Conservation (phyloP, 2,329 filamentous ascomycete species). For the Fusarium siculi region DNA sequence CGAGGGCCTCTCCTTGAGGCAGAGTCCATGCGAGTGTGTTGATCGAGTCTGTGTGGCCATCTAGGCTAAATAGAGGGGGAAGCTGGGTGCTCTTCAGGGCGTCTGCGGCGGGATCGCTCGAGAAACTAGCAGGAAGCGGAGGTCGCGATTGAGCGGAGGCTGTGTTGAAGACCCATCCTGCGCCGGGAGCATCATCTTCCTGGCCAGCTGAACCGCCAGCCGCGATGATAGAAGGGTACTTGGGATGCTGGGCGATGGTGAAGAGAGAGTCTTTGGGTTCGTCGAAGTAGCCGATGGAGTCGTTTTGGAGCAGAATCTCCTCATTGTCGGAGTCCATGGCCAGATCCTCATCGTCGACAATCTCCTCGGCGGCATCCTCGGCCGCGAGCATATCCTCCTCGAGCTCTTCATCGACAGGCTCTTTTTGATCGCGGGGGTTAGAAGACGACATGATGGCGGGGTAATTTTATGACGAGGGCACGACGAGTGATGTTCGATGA, state of each 20-base stretch:
- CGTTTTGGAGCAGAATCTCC: slow-evolving; percentile 87
- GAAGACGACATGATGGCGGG: slow-evolving; percentile 49
- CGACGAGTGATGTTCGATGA: background rate
- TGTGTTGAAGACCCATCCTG: slow-evolving; percentile 86
- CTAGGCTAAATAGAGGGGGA: slow-evolving; percentile 75
- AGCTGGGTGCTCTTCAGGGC: slow-evolving; percentile 65
- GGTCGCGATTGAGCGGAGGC: slow-evolving; percentile 71
- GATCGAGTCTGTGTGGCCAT: slow-evolving; percentile 93
- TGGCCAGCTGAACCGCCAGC: slow-evolving; percentile 81
- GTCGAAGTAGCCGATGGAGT: slow-evolving; percentile 94
- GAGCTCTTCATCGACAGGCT: slow-evolving; percentile 44
- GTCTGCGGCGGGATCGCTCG: slow-evolving; percentile 68
- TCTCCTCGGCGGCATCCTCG: slow-evolving; percentile 76
- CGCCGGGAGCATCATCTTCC: slow-evolving; percentile 72
- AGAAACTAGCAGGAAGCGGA: slow-evolving; percentile 80
- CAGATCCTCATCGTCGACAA: slow-evolving; percentile 78
- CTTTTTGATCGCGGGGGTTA: slow-evolving; percentile 40
- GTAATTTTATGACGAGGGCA: slow-evolving; percentile 28
- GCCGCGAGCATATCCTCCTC: slow-evolving; percentile 59
- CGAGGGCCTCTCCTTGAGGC: slow-evolving; percentile 82
- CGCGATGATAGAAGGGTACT: slow-evolving; percentile 79
- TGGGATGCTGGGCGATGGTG: slow-evolving; percentile 91
- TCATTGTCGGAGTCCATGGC: slow-evolving; percentile 84
- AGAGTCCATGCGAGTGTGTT: slow-evolving; percentile 87
- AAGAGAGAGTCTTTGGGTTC: slow-evolving; percentile 91